Base-by-base conservation (phyloP, 805 yeast species). In the Pichia occidentalis region DNA sequence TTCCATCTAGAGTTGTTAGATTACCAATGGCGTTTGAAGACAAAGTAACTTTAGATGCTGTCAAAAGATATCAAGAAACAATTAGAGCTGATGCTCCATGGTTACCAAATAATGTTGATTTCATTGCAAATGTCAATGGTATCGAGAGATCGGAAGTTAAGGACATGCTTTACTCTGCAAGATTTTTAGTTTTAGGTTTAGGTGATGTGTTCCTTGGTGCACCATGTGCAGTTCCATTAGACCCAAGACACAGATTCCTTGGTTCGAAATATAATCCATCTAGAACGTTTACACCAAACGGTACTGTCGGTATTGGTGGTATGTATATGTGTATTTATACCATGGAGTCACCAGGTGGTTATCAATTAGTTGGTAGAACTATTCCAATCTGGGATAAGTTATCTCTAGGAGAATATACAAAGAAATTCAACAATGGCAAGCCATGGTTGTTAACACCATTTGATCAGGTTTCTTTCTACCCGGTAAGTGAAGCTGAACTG, bases 251-350 rank as follows among this genome's bases (percentile, higher is more conserved):
- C 53, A 75, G 97, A 53, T 72, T 87, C 43, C 65, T 90, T 40
- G 98, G 97, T 27, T 73, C 95, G 22, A 90, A 90, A 64, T 92
- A 90, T 65, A 90, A 90, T 58, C 98, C 98, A 27, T 84, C 96
- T 11, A 76, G 98, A 68, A 85, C 97, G 1, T 88, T 72, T 67
- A 90, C 98, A 2, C 95, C 96, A 27, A 85, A 86, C 56, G 98
- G 98, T 50, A 84, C 92, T 25, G 97, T 90, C 45, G 98, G 98
- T 55, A 80, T 92, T 57, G 98, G 98, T 46, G 97, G 98, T 51
- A 86, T 83, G 85, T 92, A 87, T 71, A 88, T 90, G 97, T 90
- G 97, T 67, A 88, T 90, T 51, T 90, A 90, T 63, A 86, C 97
- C 23, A 88, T 90, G 90, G 94, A 86, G 49, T 86, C 96, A 19